Percentiles rank a stretch among this genome's conserved stretches.
phyloP scores from a whole-genome alignment of 139 green algal genomes.

The Volvox africanus region DNA sequence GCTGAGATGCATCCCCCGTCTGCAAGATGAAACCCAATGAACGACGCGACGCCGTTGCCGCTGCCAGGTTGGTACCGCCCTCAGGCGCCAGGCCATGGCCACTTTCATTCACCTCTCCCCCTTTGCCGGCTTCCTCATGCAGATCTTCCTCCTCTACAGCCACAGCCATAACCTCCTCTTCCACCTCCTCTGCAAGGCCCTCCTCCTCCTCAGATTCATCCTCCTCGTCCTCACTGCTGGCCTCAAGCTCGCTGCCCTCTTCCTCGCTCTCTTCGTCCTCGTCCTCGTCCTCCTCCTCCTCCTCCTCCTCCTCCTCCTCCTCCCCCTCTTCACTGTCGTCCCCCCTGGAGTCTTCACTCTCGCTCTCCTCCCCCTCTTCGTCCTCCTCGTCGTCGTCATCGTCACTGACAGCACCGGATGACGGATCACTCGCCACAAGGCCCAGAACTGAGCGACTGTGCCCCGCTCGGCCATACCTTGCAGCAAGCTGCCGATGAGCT shows the following conservation, averaged over 20 bases:
- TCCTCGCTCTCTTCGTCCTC: constrained; percentile 11
- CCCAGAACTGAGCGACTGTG: neutral
- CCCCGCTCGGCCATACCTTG: neutral
- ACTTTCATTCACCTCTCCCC: neutral
- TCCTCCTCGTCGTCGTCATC: neutral
- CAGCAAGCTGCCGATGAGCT: neutral
- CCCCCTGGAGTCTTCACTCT: neutral
- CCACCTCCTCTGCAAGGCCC: neutral
- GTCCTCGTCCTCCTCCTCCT: neutral
- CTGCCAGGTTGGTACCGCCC: neutral
- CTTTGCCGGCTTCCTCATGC: constrained; percentile 13
- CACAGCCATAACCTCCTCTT: neutral
- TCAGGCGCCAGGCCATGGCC: neutral
- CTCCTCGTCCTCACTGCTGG: neutral
- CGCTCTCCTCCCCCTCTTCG: neutral
- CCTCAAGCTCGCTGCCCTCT: neutral
- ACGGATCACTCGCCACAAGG: neutral
- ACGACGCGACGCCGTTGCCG: neutral
- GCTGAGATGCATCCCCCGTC: neutral
- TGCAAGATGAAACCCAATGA: neutral
- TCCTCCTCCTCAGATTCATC: neutral
- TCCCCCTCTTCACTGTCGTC: neutral
- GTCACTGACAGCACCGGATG: neutral
- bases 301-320: neutral
- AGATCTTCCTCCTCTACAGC: neutral